Base-by-base conservation (phyloP, 2,329 filamentous ascomycete species). In the Claviceps sp. region DNA sequence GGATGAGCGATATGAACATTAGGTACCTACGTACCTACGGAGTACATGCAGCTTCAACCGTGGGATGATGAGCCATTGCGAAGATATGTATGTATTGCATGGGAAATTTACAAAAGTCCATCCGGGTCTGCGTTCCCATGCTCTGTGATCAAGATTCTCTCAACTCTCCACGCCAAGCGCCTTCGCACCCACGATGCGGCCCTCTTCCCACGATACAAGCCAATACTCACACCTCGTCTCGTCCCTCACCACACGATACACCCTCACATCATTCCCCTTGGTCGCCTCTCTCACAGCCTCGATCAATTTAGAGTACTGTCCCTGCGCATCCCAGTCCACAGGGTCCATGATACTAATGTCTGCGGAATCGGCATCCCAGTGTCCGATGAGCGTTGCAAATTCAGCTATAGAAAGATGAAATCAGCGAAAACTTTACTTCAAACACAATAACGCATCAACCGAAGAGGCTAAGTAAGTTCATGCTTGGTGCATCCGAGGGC, bases 221-320 rank as follows among this genome's bases (percentile, higher is more conserved):
- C 83, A 95, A 67, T 95, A 95, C 68, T 94, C 86, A 14, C 76
- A 74, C 62, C 84, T 77, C 26, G 82, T 79, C 13, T 72, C 71
- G 45, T 78, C 80, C 59, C 79, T 72, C 53, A 75, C 70, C 8
- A 94, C 80, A 50, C 78, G 74, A 62, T 93, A 95, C 22, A 95
- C 82, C 62, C 83, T 79, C 50, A 91, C 78, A 56, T 87, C 82
- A 54, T 74, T 77, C 2, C 85, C 80, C 62, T 75, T 72, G 22
- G 75, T 76, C 14, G 77, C 82, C 63, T 79, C 71, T 56, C 76
- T 75, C 47, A 90, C 83, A 14, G 85, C 86, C 38, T 86, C 77
- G 2, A 89, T 66, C 37, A 91, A 69, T 14, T 78, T 72, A 54
- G 70, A 71, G 64, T 96, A 95, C 61, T 85, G 75, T 17, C 82